These are phyloP conservation scores for Eutrema japonicum DNA, from an alignment of 345 rosid genomes.

Conservation along the genomic window DNA sequence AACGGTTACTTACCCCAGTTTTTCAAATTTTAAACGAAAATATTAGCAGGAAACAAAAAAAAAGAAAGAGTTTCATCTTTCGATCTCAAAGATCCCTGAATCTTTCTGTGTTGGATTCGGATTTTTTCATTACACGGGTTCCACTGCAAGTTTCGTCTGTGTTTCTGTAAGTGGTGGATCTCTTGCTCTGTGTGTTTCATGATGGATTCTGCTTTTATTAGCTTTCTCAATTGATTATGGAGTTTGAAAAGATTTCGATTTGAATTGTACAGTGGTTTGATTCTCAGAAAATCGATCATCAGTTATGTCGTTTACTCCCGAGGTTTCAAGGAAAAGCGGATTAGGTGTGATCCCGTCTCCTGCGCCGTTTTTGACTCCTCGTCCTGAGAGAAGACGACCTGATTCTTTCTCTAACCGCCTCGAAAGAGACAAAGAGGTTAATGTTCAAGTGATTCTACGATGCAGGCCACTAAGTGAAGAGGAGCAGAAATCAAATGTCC, in stretches of 20 bases:
- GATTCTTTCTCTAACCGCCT: slow-evolving; percentile 62
- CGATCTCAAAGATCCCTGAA: slow-evolving; percentile 11
- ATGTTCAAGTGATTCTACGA: slow-evolving; percentile 84
- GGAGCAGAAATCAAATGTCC: slow-evolving; percentile 68
- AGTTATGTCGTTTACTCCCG: slow-evolving; percentile 71
- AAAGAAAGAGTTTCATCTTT: neutral
- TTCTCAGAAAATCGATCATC: slow-evolving; percentile 27
- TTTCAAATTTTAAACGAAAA: slow-evolving; percentile 15
- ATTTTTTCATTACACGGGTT: neutral
- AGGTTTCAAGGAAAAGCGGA: slow-evolving; percentile 62
- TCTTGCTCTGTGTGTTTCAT: neutral
- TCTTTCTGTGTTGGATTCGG: neutral
- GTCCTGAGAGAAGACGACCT: slow-evolving; percentile 75
- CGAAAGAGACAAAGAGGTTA: slow-evolving; percentile 80
- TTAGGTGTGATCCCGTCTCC: slow-evolving; percentile 79
- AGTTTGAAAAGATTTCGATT: neutral
- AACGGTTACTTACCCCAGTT: slow-evolving; percentile 28
- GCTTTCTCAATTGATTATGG: neutral
- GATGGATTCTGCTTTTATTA: neutral
- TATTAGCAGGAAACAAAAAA: neutral
- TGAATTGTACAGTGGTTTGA: neutral
- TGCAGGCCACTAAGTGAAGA: slow-evolving; percentile 91
- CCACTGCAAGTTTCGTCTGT: slow-evolving; percentile 1
- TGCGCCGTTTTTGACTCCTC: slow-evolving; percentile 80
- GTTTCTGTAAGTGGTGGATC: slow-evolving; percentile 28